These are phyloP conservation scores for Pyrenophora seminiperda DNA, from an alignment of 2,329 filamentous ascomycete species.

Conservation along the genomic window DNA sequence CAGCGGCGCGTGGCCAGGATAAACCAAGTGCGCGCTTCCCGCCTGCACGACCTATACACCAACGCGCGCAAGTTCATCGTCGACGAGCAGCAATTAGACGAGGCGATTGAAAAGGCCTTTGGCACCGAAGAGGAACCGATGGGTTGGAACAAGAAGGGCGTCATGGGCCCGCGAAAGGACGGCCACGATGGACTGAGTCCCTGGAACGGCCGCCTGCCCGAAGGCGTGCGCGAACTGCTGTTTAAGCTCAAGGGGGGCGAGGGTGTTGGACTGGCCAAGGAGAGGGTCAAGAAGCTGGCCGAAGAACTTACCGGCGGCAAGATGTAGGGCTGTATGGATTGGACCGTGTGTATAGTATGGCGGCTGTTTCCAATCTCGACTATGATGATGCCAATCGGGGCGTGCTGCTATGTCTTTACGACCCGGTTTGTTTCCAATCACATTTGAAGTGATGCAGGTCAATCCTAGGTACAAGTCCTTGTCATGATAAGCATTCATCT, in stretches of 20 bases:
- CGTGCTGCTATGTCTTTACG: too few species aligned
- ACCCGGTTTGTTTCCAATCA: too few species aligned
- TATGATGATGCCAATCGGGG: neutral
- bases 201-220: conserved; percentile 39
- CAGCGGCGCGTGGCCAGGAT: conserved; percentile 56
- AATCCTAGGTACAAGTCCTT: too few species aligned
- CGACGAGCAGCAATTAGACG: conserved; percentile 75
- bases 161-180: conserved; percentile 20
- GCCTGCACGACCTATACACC: conserved; percentile 86
- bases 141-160: conserved; percentile 43
- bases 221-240: conserved; percentile 42
- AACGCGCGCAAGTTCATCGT: conserved; percentile 87
- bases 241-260: conserved; percentile 44
- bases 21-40: conserved; percentile 66
- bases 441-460: too few species aligned
- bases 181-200: conserved; percentile 39
- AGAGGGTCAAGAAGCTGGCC: conserved; percentile 67
- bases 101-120: conserved; percentile 77
- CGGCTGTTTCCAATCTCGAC: neutral
- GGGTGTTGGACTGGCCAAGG: conserved; percentile 54
- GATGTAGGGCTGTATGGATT: conserved; percentile 33
- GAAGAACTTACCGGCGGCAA: conserved; percentile 72
- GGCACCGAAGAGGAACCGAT: conserved; percentile 59
- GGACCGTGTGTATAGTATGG: conserved; percentile 1
- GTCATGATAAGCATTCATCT: too few species aligned